Base-by-base conservation (phyloP, 371 early-diverging fungal genomes). In the Haplosporangium sp. region DNA sequence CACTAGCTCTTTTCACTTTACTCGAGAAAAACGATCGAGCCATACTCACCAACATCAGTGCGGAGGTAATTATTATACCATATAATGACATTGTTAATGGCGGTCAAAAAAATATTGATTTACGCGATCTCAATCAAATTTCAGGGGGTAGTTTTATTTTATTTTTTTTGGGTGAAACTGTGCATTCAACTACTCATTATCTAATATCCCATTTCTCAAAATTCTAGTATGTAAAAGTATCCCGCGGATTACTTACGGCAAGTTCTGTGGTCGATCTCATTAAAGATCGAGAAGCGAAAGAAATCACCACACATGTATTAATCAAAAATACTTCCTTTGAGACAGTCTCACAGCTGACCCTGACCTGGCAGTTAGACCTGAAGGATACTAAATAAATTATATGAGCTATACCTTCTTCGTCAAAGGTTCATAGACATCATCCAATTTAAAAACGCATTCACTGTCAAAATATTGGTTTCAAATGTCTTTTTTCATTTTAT, bases 1-100 rank as follows among this genome's bases (percentile, higher is more conserved):
- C 84, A 45, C 82, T 90, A 37, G 88, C 87, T 0, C 70, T 88
- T 4, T 63, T 87, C 13, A 87, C 88, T 40, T 68, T 86, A 0
- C 69, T 87, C 9, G 82, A 77, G 34, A 79, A 75, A 38, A 64
- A 88, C 45, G 88, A 90, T 69, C 74, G 84, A 60, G 87, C 85
- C 38, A 84, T 84, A 45, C 66, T 90, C 42, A 74, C 76, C 20
- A 84, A 85, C 27, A 76, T 90, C 44, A 86, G 76, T 58, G 83
- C 88, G 64, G 90, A 90, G 77, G 90, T 88, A 88, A 84, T 69
- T 58, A 44, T 39, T 27, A 27, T 27, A 27, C 27, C 27, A 27
- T 27, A 27, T 27, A 27, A 27, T 27, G 27, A 27, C 27, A 27
- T 27, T 27, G 27, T 27, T 27, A 27, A 27, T 27, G 27, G 27